Evolutionary conservation across 768 basidiomycete species (phyloP).

Genomic region (Gloeophyllum trabeum): DNA sequence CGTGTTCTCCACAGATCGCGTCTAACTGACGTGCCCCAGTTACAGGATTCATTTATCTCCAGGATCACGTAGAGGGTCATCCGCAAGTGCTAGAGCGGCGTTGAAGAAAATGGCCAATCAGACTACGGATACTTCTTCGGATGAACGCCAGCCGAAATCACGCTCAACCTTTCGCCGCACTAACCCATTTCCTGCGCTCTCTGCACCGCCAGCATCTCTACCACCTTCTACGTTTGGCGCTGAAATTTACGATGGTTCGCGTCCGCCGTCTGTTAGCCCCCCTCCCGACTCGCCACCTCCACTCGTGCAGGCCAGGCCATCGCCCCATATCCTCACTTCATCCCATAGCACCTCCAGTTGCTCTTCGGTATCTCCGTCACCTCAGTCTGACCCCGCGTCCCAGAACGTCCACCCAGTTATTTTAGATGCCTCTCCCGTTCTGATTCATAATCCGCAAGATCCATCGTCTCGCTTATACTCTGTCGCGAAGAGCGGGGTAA

Average conservation of each 20-base stretch:
- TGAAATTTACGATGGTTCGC: neutral
- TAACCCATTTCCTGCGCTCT: neutral
- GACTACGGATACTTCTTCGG: too few relatives aligned
- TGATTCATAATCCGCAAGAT: too few relatives aligned
- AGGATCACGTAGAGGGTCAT: slow-evolving; percentile 58
- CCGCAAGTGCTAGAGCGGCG: slow-evolving; percentile 44
- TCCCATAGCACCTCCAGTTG: too few relatives aligned
- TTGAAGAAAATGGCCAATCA: slow-evolving; percentile 29
- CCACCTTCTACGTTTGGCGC: neutral
- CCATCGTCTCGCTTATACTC: too few relatives aligned
- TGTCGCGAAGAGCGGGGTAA: too few relatives aligned
- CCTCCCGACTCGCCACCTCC: neutral
- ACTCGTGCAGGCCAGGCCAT: neutral
- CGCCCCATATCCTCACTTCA: too few relatives aligned
- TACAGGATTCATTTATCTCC: slow-evolving; percentile 78
- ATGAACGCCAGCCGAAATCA: slow-evolving; percentile 4
- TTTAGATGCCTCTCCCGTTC: too few relatives aligned
- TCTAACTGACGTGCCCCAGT: slow-evolving; percentile 23
- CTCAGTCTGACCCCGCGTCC: too few relatives aligned
- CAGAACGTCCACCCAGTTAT: too few relatives aligned
- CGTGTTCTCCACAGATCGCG: too few relatives aligned
- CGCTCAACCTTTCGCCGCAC: slow-evolving; percentile 5
- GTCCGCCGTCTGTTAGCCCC: neutral
- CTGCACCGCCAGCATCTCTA: neutral
- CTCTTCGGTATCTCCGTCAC: too few relatives aligned